These are phyloP conservation scores for Leishmania mexicana DNA, from an alignment of 208 protist species.

Conservation along the genomic window DNA sequence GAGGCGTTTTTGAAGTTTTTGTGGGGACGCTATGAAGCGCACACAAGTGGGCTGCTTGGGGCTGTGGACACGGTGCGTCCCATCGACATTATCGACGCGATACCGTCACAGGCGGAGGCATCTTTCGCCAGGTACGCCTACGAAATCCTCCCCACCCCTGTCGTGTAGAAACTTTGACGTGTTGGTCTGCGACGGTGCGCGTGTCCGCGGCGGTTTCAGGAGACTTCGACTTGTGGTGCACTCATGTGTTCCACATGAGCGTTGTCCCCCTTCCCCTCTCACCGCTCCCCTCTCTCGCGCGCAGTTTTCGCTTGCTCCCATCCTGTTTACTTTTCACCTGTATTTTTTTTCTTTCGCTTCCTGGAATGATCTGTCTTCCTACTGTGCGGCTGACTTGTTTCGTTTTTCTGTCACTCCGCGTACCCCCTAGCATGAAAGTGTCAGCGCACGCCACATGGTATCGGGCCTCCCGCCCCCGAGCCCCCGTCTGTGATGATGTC, in stretches of 20 bases:
- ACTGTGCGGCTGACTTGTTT: not conserved
- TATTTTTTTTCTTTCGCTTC: slow-evolving; percentile 3
- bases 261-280: not conserved
- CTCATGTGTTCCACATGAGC: not conserved
- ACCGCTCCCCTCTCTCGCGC: not conserved
- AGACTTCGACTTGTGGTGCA: not conserved
- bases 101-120: slow-evolving; percentile 73
- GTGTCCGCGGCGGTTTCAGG: not conserved
- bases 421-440: not conserved
- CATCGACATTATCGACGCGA: slow-evolving; percentile 49
- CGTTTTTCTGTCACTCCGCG: not conserved
- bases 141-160: slow-evolving; percentile 24
- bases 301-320: not conserved
- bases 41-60: not conserved
- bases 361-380: not conserved
- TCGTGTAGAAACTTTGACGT: not conserved
- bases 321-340: not conserved
- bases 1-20: slow-evolving; percentile 30
- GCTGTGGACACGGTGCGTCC: not conserved
- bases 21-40: slow-evolving; percentile 11
- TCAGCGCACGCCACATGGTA: not conserved
- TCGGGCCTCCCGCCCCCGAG: not conserved
- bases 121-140: slow-evolving; percentile 63
- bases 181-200: not conserved
- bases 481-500: not conserved